phyloP scores from a whole-genome alignment of 2,329 filamentous ascomycete genomes.

The Graphium sp. region DNA sequence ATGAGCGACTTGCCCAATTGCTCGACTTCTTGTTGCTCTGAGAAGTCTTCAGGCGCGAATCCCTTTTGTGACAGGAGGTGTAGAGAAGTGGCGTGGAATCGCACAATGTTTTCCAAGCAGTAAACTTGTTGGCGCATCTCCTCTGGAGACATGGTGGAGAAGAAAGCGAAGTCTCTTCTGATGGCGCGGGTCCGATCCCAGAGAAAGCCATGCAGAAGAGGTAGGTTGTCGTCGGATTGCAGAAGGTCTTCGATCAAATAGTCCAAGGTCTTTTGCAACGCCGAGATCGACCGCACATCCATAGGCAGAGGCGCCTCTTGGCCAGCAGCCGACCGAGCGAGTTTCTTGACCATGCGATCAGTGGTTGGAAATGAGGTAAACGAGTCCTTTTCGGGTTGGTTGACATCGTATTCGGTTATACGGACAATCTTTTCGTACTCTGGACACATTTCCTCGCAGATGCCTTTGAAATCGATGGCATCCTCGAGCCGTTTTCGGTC shows the following conservation, averaged over 20 bases:
- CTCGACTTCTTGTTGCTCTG: slow-evolving; percentile 50
- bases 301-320: slow-evolving; percentile 51
- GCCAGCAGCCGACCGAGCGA: slow-evolving; percentile 50
- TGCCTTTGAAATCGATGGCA: slow-evolving; percentile 50
- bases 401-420: slow-evolving; percentile 43
- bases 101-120: slow-evolving; percentile 47
- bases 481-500: slow-evolving; percentile 44
- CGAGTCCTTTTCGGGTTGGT: slow-evolving; percentile 33
- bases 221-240: slow-evolving; percentile 33
- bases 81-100: slow-evolving; percentile 49
- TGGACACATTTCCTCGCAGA: slow-evolving; percentile 54
- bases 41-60: slow-evolving; percentile 41
- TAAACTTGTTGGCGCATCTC: slow-evolving; percentile 44
- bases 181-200: slow-evolving; percentile 55
- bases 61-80: slow-evolving; percentile 43
- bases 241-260: slow-evolving; percentile 47
- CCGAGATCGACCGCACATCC: slow-evolving; percentile 45
- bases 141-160: slow-evolving; percentile 38
- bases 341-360: slow-evolving; percentile 46
- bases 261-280: slow-evolving; percentile 41
- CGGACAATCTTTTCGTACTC: slow-evolving; percentile 47
- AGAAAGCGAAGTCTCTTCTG: slow-evolving; percentile 51
- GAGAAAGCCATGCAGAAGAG: slow-evolving; percentile 41
- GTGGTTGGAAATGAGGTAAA: slow-evolving; percentile 27
- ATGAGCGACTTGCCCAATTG: slow-evolving; percentile 49